Evolutionary conservation across 768 basidiomycete genomes (phyloP).

Genomic region (Pleurotus ostreatus): DNA sequence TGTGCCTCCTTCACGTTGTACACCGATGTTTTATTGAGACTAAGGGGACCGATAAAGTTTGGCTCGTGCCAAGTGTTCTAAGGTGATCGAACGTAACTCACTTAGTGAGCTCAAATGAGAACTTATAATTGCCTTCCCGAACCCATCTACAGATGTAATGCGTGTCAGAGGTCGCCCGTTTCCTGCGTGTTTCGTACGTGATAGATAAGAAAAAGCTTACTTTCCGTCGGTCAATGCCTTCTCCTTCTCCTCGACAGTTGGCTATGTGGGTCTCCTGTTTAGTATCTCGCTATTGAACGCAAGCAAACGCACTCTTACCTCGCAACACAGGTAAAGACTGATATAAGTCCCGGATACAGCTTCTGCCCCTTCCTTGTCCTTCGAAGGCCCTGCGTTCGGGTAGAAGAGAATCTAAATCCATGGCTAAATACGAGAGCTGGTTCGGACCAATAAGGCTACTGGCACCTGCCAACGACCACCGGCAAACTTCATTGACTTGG

Average conservation of each 20-base stretch:
- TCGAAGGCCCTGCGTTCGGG: constrained; percentile 68
- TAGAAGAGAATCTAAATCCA: constrained; percentile 69
- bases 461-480: constrained; percentile 71
- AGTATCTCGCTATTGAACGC: constrained; percentile 1
- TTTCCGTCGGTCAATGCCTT: constrained; percentile 55
- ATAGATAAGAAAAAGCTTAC: constrained; percentile 27
- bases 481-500: constrained; percentile 73
- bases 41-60: constrained; percentile 11
- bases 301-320: constrained; percentile 40
- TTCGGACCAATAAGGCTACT: too few relatives aligned
- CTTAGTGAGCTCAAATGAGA: constrained; percentile 80
- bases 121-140: constrained; percentile 83
- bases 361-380: constrained; percentile 36
- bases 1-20: constrained; percentile 75
- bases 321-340: constrained; percentile 78
- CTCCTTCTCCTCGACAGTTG: constrained; percentile 74
- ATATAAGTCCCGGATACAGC: constrained; percentile 47
- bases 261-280: constrained; percentile 35
- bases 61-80: too few relatives aligned
- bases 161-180: not conserved
- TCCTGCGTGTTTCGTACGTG: not conserved
- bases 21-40: constrained; percentile 38
- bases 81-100: constrained; percentile 16
- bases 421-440: too few relatives aligned
- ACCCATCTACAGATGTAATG: constrained; percentile 52